phyloP scores from a whole-genome alignment of 2,329 filamentous ascomycete species.

The Penicillium freii region DNA sequence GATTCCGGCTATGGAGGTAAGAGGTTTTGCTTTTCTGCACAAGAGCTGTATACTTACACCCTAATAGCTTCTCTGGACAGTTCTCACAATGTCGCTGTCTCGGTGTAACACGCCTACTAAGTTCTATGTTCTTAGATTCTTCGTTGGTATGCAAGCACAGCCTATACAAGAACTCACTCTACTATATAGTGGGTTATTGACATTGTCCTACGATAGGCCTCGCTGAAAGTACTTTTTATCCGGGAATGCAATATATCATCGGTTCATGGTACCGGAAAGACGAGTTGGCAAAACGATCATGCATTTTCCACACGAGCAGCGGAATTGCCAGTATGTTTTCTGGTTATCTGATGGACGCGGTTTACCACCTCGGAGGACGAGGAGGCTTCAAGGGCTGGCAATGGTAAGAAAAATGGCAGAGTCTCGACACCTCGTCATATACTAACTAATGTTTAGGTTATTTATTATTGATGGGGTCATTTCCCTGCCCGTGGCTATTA shows the following conservation, averaged over 20 bases:
- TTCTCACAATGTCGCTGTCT: conserved; percentile 49
- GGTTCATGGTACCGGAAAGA: conserved; percentile 53
- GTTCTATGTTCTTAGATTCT: conserved; percentile 50
- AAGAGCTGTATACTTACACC: not conserved
- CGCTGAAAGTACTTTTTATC: conserved; percentile 53
- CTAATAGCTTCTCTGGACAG: conserved; percentile 46
- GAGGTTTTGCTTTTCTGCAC: conserved; percentile 1
- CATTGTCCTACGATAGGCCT: conserved; percentile 33
- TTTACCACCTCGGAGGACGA: conserved; percentile 51
- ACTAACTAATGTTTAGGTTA: conserved; percentile 33
- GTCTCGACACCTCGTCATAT: not conserved
- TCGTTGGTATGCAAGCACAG: conserved; percentile 39
- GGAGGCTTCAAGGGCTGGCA: conserved; percentile 55
- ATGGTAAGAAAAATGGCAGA: conserved; percentile 32
- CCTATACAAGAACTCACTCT: not conserved
- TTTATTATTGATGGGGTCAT: conserved; percentile 57
- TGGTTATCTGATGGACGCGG: conserved; percentile 56
- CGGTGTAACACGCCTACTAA: conserved; percentile 44
- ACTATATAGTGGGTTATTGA: not conserved
- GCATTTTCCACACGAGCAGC: conserved; percentile 52
- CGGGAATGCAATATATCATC: conserved; percentile 54
- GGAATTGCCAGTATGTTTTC: conserved; percentile 46
- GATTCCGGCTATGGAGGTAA: conserved; percentile 50
- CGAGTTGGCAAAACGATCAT: conserved; percentile 53
- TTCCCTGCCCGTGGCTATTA: conserved; percentile 52